Evolutionary conservation across 352 stramenopile genomes (phyloP), one percentile per base, ranked within the genome.

Genomic region (Saprolegnia diclina): DNA sequence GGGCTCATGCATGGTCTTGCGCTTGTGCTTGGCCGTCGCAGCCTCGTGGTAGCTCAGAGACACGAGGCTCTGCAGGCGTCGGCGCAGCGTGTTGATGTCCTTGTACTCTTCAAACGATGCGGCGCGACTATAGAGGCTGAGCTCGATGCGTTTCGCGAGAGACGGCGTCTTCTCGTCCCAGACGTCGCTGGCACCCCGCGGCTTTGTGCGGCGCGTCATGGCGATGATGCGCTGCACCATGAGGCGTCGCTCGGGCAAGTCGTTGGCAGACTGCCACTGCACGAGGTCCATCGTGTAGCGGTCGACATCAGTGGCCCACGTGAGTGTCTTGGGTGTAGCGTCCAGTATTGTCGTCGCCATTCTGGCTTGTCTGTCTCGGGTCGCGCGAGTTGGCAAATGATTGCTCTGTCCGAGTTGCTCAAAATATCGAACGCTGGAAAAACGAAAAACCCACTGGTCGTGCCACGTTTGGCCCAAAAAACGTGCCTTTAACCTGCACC

Each of bases 11-110:
- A 64, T 14, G 54, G n/a, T 32, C 26, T 52, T 44, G 13, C 53
- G 46, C 45, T 56, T 61, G 16, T 79, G 74, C 24, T 87, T 83
- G 18, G 82, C 80, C 21, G 88, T 84, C 0, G 86, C 86, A 0
- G 86, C 86, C 65, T 94, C 86, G 62, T 94, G 86, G 73, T 90
- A 94, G 71, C 84, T 92, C n/a, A 94, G 77, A 65, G 84, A 90
- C 53, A 93, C 87, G 42, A 94, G 80, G 52, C 83, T 92, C 74
- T 94, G 87, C 35, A 94, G 74, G 6, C 86, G 80, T 11, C 85
- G 75, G 11, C 85, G 84, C 63, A 94, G 69, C 22, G 86, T 94
- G 76, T 92, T 92, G 16, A 94, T 71, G 67, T 94, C 84, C 22
- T 85, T 78, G 76, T 94, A 94, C 72, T 94, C 86, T 62, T 90